A percentile compares a stretch with the other conserved stretches of the same genome.
Conservation (phyloP, 805 yeast genomes). For the Zygosaccharomyces kombuchaensis region DNA sequence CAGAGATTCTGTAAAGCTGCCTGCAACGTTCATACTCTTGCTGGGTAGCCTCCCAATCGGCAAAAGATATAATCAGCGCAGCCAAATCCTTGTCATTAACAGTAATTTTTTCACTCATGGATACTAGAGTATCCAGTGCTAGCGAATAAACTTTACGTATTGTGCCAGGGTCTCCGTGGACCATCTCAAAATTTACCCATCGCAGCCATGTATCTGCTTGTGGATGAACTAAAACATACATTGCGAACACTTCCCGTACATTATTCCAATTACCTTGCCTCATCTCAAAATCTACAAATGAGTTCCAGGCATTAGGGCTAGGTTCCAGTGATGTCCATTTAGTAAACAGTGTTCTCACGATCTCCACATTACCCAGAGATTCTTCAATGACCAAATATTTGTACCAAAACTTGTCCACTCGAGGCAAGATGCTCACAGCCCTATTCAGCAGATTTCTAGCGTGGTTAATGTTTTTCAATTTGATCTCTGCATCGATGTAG, state of each 20-base stretch:
- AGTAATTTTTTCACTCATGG: conserved; percentile 17
- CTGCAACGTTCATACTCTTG: conserved; percentile 61
- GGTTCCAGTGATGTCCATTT: conserved; percentile 85
- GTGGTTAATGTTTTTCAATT: conserved; percentile 71
- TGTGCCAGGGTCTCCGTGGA: conserved; percentile 42
- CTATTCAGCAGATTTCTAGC: conserved; percentile 83
- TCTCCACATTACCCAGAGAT: conserved; percentile 56
- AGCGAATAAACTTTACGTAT: conserved; percentile 63
- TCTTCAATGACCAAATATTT: conserved; percentile 80
- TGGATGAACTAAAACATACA: conserved; percentile 53
- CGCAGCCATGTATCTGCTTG: conserved; percentile 57
- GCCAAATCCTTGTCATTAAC: conserved; percentile 36
- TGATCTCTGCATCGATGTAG: conserved; percentile 74
- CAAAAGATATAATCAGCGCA: conserved; percentile 44
- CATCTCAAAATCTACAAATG: conserved; percentile 67
- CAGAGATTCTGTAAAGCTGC: conserved; percentile 50
- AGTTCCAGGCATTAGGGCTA: conserved; percentile 59
- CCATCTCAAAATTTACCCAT: conserved; percentile 72
- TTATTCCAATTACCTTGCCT: conserved; percentile 57
- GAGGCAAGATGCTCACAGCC: conserved; percentile 68
- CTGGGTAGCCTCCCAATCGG: conserved; percentile 62
- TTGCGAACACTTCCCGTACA: conserved; percentile 54
- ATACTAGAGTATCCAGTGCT: conserved; percentile 53
- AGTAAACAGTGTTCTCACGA: conserved; percentile 62
- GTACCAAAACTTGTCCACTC: conserved; percentile 83